A percentile compares a stretch with the other conserved stretches of the same genome.
Evolutionary conservation across 345 rosid species (phyloP).

Genomic region (Angophora floribunda): DNA sequence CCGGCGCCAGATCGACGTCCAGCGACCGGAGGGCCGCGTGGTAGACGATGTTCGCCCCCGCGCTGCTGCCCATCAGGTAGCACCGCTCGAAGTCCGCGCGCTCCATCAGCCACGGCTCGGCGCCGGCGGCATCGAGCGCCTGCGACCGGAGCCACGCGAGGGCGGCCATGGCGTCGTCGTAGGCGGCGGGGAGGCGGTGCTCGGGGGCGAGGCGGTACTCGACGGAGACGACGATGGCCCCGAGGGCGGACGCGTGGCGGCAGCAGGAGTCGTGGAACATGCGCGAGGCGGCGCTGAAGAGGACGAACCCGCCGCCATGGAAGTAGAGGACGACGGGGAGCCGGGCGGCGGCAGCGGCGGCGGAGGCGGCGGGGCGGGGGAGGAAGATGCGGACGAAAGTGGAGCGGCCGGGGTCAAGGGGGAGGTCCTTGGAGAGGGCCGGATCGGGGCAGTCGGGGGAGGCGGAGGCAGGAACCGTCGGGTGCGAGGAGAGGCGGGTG

Average conservation of each 20-base stretch:
- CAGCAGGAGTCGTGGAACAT: slow-evolving; percentile 45
- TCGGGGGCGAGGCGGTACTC: slow-evolving; percentile 85
- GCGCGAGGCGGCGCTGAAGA: slow-evolving; percentile 31
- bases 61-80: slow-evolving; percentile 57
- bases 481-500: slow-evolving; percentile 28
- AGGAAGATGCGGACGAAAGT: slow-evolving; percentile 44
- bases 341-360: slow-evolving; percentile 10
- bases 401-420: slow-evolving; percentile 4
- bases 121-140: slow-evolving; percentile 17
- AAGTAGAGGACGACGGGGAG: slow-evolving; percentile 55
- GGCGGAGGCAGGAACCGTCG: slow-evolving; percentile 21
- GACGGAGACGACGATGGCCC: slow-evolving; percentile 53
- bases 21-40: slow-evolving; percentile 35
- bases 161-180: slow-evolving; percentile 65
- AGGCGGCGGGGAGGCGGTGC: slow-evolving; percentile 87
- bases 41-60: slow-evolving; percentile 72
- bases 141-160: slow-evolving; percentile 62
- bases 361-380: slow-evolving; percentile 20
- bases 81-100: slow-evolving; percentile 44
- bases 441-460: slow-evolving; percentile 8
- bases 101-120: slow-evolving; percentile 59
- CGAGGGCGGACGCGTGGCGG: slow-evolving; percentile 27
- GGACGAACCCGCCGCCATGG: slow-evolving; percentile 74
- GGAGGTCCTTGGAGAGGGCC: slow-evolving; percentile 44
- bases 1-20: slow-evolving; percentile 31